These are phyloP conservation scores for Fusarium staphyleae DNA, from an alignment of 2,329 filamentous ascomycete species.

Conservation along the genomic window DNA sequence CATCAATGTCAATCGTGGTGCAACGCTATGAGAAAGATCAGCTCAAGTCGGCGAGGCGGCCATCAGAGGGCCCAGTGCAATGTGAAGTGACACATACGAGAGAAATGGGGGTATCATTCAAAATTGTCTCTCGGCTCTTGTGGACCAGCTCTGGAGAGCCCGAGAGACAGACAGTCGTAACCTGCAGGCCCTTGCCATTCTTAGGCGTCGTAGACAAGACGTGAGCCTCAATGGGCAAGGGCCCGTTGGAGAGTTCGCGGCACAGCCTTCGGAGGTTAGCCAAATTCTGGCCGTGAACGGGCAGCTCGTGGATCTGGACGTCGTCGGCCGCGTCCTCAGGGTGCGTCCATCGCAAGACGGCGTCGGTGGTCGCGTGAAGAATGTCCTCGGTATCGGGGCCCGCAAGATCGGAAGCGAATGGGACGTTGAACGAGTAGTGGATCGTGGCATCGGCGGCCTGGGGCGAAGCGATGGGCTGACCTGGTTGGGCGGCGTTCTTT, in stretches of 20 bases:
- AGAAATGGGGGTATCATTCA: constrained; percentile 91
- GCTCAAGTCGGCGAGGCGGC: not conserved
- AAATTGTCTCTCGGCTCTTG: constrained; percentile 85
- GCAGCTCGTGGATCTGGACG: constrained; percentile 84
- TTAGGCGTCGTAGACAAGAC: constrained; percentile 85
- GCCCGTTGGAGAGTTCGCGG: constrained; percentile 76
- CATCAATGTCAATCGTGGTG: constrained; percentile 91
- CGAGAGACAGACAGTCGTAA: constrained; percentile 90
- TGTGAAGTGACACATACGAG: constrained; percentile 69
- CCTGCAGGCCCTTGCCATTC: constrained; percentile 68
- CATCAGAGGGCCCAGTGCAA: not conserved
- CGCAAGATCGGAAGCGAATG: constrained; percentile 89
- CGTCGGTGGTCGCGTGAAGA: constrained; percentile 87
- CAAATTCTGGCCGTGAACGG: constrained; percentile 89
- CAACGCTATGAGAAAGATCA: constrained; percentile 69
- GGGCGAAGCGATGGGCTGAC: constrained; percentile 68
- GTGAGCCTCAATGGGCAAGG: constrained; percentile 78
- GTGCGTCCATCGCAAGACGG: constrained; percentile 91
- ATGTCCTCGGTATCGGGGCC: constrained; percentile 95
- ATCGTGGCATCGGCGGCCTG: constrained; percentile 78
- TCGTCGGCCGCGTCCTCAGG: constrained; percentile 85
- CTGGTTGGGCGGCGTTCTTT: constrained; percentile 60
- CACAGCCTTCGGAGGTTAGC: constrained; percentile 81
- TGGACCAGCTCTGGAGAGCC: constrained; percentile 87
- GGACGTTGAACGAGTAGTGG: constrained; percentile 96